phyloP scores from a whole-genome alignment of 2,329 filamentous ascomycete genomes.

The Fusarium cyanostomum region DNA sequence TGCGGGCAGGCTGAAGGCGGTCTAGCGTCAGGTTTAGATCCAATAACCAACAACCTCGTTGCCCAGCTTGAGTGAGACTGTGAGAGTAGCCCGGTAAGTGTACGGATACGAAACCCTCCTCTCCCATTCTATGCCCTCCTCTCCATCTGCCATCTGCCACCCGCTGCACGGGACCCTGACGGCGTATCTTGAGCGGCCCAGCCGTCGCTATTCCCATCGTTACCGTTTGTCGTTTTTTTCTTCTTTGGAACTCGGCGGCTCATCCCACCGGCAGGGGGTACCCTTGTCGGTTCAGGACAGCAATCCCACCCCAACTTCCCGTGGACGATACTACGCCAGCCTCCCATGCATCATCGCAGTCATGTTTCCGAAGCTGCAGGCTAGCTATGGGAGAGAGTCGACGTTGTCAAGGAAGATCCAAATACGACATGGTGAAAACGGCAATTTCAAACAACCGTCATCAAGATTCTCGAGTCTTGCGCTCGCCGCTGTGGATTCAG shows the following conservation, averaged over 20 bases:
- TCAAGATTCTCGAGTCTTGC: background rate
- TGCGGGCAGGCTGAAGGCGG: background rate
- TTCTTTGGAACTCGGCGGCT: background rate
- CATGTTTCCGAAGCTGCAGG: background rate
- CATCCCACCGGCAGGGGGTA: background rate
- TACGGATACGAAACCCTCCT: background rate
- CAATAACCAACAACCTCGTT: constrained; percentile 1
- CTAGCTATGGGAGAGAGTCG: background rate
- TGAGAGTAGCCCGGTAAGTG: no score
- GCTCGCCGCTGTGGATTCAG: background rate
- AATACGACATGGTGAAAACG: background rate
- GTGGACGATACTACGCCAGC: background rate
- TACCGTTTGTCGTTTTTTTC: background rate
- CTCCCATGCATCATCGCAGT: background rate
- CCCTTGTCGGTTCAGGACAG: background rate
- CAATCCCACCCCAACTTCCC: constrained; percentile 3
- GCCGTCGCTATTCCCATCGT: background rate
- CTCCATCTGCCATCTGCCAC: background rate
- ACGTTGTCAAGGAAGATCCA: background rate
- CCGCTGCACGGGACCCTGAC: background rate
- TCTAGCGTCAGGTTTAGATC: background rate
- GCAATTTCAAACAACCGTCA: constrained; percentile 2
- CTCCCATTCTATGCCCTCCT: background rate
- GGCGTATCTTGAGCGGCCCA: background rate
- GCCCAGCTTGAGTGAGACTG: constrained; percentile 1